These are phyloP conservation scores for Flaveria brownii DNA, from an alignment of 129 eudicot genomes.

Conservation along the genomic window DNA sequence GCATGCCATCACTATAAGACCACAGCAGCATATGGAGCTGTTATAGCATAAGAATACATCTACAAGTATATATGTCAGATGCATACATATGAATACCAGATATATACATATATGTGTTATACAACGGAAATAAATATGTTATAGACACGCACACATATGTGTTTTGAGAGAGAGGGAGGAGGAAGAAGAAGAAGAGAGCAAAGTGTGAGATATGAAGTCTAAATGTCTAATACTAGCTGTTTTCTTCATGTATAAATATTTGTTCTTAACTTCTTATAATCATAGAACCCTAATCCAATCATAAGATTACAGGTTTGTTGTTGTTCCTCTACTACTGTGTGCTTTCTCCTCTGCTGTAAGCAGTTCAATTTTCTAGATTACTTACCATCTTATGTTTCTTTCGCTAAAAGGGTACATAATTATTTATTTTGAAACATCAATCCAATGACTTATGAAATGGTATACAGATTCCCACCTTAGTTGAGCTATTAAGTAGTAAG, in stretches of 20 bases:
- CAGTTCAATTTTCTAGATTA: neutral
- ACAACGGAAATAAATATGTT: neutral
- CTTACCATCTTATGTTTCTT: conserved; percentile 10
- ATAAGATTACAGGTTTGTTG: too few species aligned
- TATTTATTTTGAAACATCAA: neutral
- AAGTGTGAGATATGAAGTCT: neutral
- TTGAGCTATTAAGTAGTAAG: neutral
- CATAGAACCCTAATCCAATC: neutral
- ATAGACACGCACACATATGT: neutral
- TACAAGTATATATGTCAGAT: neutral
- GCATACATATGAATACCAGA: neutral
- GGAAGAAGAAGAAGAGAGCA: neutral
- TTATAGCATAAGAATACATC: neutral
- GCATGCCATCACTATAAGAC: neutral
- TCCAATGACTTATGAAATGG: neutral
- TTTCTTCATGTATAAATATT: neutral
- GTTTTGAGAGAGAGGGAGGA: neutral
- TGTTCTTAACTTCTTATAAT: neutral
- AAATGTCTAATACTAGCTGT: neutral
- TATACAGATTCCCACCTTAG: conserved; percentile 4
- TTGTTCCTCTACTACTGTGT: neutral
- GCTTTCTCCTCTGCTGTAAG: neutral
- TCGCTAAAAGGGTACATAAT: conserved; percentile 6
- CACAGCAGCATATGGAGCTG: neutral
- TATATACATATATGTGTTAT: too few species aligned